These are phyloP conservation scores for Pelagomonas calceolata DNA, from an alignment of 108 stramenopile species.

Conservation along the genomic window DNA sequence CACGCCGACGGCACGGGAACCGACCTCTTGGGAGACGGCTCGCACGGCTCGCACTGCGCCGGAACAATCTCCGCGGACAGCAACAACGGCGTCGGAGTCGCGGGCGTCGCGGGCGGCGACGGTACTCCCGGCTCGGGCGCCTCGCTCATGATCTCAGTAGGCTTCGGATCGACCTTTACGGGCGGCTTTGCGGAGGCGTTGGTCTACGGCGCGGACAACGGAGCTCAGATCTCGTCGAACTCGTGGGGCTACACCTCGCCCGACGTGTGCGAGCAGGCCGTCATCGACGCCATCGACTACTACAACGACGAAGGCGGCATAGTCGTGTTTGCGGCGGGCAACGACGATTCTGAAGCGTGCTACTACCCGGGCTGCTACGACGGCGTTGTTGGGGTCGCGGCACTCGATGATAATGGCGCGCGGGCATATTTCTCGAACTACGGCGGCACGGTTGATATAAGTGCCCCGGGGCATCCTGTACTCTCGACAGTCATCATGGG, in stretches of 20 bases:
- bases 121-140: conserved; percentile 2
- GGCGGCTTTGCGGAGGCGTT: conserved; percentile 2
- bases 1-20: neutral
- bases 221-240: conserved; percentile 8
- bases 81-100: conserved; percentile 4
- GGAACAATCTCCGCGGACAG: conserved; percentile 16
- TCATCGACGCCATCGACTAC: conserved; percentile 10
- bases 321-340: conserved; percentile 23
- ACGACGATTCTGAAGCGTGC: conserved; percentile 10
- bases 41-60: conserved; percentile 22
- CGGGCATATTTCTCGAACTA: conserved; percentile 14
- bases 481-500: neutral
- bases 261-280: neutral
- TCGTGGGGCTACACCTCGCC: conserved; percentile 7
- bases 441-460: conserved; percentile 12
- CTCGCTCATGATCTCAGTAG: conserved; percentile 6
- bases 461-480: conserved; percentile 14
- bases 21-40: neutral
- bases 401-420: conserved; percentile 2
- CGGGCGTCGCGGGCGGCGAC: conserved; percentile 1
- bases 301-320: conserved; percentile 2
- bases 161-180: neutral
- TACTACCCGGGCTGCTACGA: conserved; percentile 5
- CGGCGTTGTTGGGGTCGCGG: conserved; percentile 11
- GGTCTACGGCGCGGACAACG: neutral